Base-by-base conservation (phyloP, 2,329 filamentous ascomycete species). In the Curvularia sp. region DNA sequence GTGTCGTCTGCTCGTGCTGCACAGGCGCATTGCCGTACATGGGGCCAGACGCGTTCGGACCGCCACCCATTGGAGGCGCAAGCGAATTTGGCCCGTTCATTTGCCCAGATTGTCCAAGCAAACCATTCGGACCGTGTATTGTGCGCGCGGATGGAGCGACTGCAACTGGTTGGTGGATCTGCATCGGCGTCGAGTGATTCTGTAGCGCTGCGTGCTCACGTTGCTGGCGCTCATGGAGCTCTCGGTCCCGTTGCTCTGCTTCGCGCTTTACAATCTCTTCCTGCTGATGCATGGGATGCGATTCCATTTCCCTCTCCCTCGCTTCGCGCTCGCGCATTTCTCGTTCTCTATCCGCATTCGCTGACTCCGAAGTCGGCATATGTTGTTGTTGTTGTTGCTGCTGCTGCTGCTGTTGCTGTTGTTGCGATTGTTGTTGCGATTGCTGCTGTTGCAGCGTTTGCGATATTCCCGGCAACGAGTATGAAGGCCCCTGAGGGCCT, bases 151-250 rank as follows among this genome's bases (percentile, higher is more conserved):
- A 93, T 83, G 73, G 93, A 87, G 80, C 80, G 2, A 83, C 80
- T 61, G 94, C 94, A 58, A 97, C 93, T 5, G 94, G 94, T 77
- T 98, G 94, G 78, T 98, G 94, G 69, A 98, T 89, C 53, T 93
- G 92, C 53, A 97, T 91, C 2, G 93, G 92, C 56, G 90, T 92
- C 38, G 91, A 89, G 73, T 91, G 93, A 78, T 90, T 95, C 77
- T 97, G 93, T 73, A 95, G 92, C 25, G 90, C 86, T 49, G 86
- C 84, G 67, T 88, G 89, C 64, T 91, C 87, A 65, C 86, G 80
- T 57, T 86, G 83, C 68, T 91, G 89, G 28, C 67, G 67, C 60
- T 71, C 67, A 63, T 86, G 79, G 61, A 87, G 74, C 59, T 87
- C 84, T 46, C 84, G 81, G 64, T 87, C 84, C 57, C 84, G 79